phyloP scores from a whole-genome alignment of 331 rosid species.

The Spiraea crenata region DNA sequence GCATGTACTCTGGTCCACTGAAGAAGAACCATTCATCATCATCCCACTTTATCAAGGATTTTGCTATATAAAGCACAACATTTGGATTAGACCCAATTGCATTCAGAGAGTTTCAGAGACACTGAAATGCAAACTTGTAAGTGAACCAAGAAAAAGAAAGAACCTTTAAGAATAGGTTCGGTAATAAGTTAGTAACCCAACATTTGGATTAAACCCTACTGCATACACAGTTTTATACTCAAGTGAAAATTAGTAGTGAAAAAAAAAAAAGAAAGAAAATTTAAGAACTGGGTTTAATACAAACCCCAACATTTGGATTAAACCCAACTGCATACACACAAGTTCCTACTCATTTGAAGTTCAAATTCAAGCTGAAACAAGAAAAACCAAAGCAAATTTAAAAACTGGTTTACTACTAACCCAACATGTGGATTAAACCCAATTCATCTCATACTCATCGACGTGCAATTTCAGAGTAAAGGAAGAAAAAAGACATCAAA shows the following conservation, averaged over 20 bases:
- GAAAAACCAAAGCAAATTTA: too few relatives aligned
- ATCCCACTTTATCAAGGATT: slow-evolving; percentile 24
- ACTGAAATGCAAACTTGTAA: slow-evolving; percentile 25
- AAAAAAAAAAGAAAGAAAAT: not conserved
- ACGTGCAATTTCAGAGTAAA: too few relatives aligned
- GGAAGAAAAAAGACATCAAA: too few relatives aligned
- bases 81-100: not conserved
- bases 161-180: not conserved
- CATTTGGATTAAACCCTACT: not conserved
- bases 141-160: not conserved
- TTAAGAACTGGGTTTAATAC: not conserved
- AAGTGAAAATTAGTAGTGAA: not conserved
- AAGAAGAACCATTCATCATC: slow-evolving; percentile 58
- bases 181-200: not conserved
- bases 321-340: too few relatives aligned
- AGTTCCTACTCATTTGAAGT: too few relatives aligned
- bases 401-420: too few relatives aligned
- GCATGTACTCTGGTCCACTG: slow-evolving; percentile 32
- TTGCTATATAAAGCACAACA: slow-evolving; percentile 18
- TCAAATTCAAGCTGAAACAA: too few relatives aligned
- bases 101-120: not conserved
- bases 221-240: not conserved
- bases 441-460: too few relatives aligned
- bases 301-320: too few relatives aligned
- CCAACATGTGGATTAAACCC: too few relatives aligned